Evolutionary conservation across 2,329 filamentous ascomycete genomes (phyloP), one percentile per base, ranked within the genome.

Genomic region (Cladophialophora psammophila): DNA sequence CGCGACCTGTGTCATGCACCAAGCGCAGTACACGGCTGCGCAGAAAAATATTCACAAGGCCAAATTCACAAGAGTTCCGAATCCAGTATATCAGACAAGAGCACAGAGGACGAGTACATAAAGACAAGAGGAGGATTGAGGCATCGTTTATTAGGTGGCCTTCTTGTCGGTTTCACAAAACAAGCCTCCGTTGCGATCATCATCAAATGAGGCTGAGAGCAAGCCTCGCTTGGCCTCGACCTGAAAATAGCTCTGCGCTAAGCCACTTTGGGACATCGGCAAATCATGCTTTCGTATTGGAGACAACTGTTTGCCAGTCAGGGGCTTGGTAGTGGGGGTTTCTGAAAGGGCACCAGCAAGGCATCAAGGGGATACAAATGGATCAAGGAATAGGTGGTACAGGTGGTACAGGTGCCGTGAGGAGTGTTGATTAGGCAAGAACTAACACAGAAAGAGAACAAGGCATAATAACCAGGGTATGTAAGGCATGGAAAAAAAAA

Each of bases 131-230:
- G 26, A 31, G 45, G 26, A 26, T n/a, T 7, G 18, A 18, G 18
- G 13, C 20, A 55, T 55, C 12, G 52, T 55, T 32, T 15, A 15
- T 56, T 35, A 35, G 53, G 40, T 45, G 40, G 9, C 53, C 35
- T 38, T 38, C 20, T 40, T 20, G 32, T 60, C 57, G 18, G 45
- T 50, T 50, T 50, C 45, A 50, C 45, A 5, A 18, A 18, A 26
- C 26, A 26, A 26, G 26, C 26, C 26, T 26, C 26, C 26, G 6
- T 20, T 48, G n/a, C n/a, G 42, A n/a, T 48, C n/a, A 48, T 48
- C 42, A 12, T 48, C 42, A 20, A 48, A 18, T 48, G 42, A 48
- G 42, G 42, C 42, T 48, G 42, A 48, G 42, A 20, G 6, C 18
- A 18, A 50, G 45, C 45, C 45, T 26, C 26, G 26, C 26, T 26